Conservation (phyloP, 2,329 filamentous ascomycete species). For the Trichoderma harzianum region DNA sequence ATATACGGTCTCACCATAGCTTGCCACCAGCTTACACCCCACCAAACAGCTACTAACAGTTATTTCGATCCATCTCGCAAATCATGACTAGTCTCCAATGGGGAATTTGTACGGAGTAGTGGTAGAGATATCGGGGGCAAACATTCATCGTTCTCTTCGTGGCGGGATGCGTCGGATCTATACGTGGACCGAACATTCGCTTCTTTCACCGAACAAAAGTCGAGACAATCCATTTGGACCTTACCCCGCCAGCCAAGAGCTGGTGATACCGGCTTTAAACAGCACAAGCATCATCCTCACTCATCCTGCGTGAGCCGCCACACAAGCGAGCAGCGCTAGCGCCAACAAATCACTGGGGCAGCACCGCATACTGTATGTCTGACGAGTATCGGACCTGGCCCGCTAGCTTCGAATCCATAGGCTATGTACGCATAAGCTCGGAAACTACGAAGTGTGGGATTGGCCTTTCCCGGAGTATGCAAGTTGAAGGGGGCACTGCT, state of each 20-base stretch:
- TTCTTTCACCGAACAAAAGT: background rate
- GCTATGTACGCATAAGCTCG: background rate
- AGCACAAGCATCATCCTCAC: background rate
- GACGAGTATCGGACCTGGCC: background rate
- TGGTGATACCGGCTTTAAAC: background rate
- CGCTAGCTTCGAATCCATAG: background rate
- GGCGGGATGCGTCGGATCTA: background rate
- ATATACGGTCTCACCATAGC: conserved; percentile 12
- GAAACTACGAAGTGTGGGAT: background rate
- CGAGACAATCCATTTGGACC: background rate
- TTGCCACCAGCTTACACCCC: conserved; percentile 4
- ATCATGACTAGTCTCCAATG: background rate
- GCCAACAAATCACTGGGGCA: background rate
- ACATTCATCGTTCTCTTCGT: background rate
- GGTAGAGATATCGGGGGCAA: background rate
- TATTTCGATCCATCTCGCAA: background rate
- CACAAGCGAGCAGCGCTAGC: background rate
- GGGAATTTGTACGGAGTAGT: background rate
- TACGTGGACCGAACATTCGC: background rate
- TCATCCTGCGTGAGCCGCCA: conserved; percentile 11
- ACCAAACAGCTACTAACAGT: background rate
- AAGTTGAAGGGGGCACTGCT: background rate
- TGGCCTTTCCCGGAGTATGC: background rate
- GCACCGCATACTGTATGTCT: background rate
- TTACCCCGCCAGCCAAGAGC: background rate